Evolutionary conservation across 225 moss, liverwort and hornwort genomes (phyloP), one percentile per base, ranked within the genome.

Genomic region (Physcomitrellopsis africana): DNA sequence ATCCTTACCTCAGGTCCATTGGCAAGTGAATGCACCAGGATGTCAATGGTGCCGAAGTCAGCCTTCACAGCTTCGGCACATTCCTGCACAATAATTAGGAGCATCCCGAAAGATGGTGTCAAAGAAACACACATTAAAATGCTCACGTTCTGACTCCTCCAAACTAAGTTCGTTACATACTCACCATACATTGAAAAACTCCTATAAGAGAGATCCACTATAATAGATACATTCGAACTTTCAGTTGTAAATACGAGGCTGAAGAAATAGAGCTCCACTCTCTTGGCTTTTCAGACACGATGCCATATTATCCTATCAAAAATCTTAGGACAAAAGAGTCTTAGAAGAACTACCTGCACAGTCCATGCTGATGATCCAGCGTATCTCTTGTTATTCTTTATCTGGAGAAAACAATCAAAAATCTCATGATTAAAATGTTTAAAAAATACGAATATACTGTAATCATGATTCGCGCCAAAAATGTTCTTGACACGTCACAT

Each of bases 331-430:
- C 41, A 8, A 18, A 18, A n/a, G 6, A 11, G 11, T 37, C 32
- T 37, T 37, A 0, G 32, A 52, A 49, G n/a, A 10, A 51, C 23
- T 81, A 96, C 96, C 91, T 89, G 79, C 84, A 97, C 97, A 59
- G 97, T 94, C 97, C 97, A 97, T 65, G 83, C 85, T 3, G 87
- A 70, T 41, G 91, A 88, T 19, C 92, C 97, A 43, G 97, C 82
- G 77, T 97, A 97, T 85, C 97, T 89, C 68, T 97, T 97, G 79
- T 94, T 97, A 80, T 74, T 92, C 83, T 94, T 97, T 48, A 97
- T 93, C 93, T 96, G 91, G 62, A 74, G n/a, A 57, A 68, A 74
- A 70, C 17, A 71, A 9, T 41, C 59, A 18, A 10, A n/a, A 63
- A 69, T 11, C 54, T 41, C 42, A 17, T 69, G 23, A 55, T 48